A percentile compares a stretch with the other conserved stretches of the same genome.
Evolutionary conservation across 1,284 basidiomycete genomes (phyloP).

Genomic region (Cutaneotrichosporon dermatis): DNA sequence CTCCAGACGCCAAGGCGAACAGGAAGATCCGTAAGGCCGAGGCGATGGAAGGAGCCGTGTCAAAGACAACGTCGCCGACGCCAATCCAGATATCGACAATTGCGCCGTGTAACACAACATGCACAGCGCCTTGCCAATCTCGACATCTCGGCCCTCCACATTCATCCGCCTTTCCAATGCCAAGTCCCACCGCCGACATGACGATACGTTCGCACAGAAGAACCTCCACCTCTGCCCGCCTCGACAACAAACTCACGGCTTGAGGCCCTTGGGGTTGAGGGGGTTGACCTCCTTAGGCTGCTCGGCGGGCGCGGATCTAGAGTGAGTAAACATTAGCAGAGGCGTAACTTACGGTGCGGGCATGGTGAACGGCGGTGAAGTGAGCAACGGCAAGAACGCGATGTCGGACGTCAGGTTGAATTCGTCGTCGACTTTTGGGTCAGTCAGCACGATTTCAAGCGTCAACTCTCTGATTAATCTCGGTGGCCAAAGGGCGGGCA

Average conservation of each 20-base stretch:
- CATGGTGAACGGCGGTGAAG: conserved; percentile 6
- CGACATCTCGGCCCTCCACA: no score
- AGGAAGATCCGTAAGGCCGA: neutral
- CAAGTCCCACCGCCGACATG: neutral
- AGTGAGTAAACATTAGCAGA: neutral
- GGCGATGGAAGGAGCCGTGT: neutral
- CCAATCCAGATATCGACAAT: no score
- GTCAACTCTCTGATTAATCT: neutral
- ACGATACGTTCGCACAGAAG: neutral
- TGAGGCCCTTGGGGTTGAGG: conserved; percentile 81
- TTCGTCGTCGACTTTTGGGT: neutral
- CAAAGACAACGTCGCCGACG: no score
- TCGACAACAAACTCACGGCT: conserved; percentile 63
- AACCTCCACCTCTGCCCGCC: neutral
- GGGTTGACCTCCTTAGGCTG: conserved; percentile 56
- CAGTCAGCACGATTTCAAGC: conserved; percentile 1
- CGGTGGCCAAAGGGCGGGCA: no score
- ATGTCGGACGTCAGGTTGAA: no score
- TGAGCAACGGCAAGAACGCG: neutral
- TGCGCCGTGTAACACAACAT: no score
- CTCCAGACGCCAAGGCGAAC: no score
- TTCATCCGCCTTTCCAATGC: neutral
- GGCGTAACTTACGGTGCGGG: conserved; percentile 8
- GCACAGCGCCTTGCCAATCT: no score
- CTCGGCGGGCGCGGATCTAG: conserved; percentile 9